Evolutionary conservation across 805 yeast genomes (phyloP).

Genomic region (Candida coleopterorum): DNA sequence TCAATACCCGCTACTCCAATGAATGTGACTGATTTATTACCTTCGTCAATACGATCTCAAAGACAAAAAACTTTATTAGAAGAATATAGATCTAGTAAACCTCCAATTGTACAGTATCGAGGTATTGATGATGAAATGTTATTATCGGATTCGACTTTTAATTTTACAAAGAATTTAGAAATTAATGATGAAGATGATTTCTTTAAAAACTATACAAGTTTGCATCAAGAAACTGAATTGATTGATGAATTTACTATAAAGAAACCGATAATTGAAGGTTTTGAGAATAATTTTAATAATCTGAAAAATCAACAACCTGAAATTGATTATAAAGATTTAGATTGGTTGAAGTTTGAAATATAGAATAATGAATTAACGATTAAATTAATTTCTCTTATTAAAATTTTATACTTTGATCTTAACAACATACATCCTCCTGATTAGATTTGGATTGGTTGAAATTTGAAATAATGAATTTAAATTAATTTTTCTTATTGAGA

Average conservation of each 20-base stretch:
- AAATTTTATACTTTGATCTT: too few species aligned
- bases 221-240: conserved; percentile 4
- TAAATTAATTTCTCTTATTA: too few species aligned
- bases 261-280: conserved; percentile 1
- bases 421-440: too few species aligned
- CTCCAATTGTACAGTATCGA: conserved; percentile 7
- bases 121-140: conserved; percentile 11
- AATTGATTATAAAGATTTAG: conserved; percentile 18
- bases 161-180: not conserved
- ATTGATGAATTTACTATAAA: not conserved
- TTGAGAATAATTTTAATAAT: not conserved
- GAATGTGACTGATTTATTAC: conserved; percentile 12
- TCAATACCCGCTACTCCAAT: conserved; percentile 12
- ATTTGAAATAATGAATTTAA: too few species aligned
- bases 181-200: conserved; percentile 7
- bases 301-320: not conserved
- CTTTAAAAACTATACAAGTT: conserved; percentile 9
- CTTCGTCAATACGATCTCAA: conserved; percentile 5
- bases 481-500: too few species aligned
- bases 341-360: conserved; percentile 24
- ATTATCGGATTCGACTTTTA: conserved; percentile 6
- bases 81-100: conserved; percentile 10
- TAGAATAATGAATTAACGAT: conserved; percentile 3
- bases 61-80: conserved; percentile 3
- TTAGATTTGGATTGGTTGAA: too few species aligned